Base-by-base conservation (phyloP, 1,284 basidiomycete species). In the Quambalaria eucalypti region DNA sequence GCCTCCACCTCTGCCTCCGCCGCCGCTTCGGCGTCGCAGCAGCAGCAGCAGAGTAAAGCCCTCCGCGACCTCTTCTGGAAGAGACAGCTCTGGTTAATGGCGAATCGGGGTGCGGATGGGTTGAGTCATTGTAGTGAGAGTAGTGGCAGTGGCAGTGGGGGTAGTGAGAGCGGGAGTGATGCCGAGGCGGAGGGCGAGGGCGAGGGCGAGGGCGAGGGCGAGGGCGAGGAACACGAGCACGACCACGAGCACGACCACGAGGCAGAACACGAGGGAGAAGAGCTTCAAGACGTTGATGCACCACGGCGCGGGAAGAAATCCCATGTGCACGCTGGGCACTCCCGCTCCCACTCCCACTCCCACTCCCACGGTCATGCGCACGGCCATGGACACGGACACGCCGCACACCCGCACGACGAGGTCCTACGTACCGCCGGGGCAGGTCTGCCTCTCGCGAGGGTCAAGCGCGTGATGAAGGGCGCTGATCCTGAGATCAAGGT, bases 401-500 rank as follows among this genome's bases (percentile, higher is more conserved):
- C 4, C 2, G 36, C 30, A 26, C 26, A 26, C 12, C 19, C 12
- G 16, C 25, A 51, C 14, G 21, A 50, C 42, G 42, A 46, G 16
- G 42, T 46, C 25, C 42, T 46, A 14, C 42, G 42, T 23, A 46
- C 42, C 12, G 21, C n/a, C 25, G 42, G 42, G 4, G 42, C 42
- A 26, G 42, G 42, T 5, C 56, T 75, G 2, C 73, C 73, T 0
- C 56, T 75, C n/a, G 73, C 73, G 1, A 60, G 73, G 10, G 74
- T 75, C 55, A 75, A 75, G 44, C 74, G 74, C 49, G 73, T 74
- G 42, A 74, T 75, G 72, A 75, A 75, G 59, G 65, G 64, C 23
- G 31, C 50, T 2, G 70, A 75, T 53, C 70, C 71, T 33, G 66
- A 73, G 44, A 70, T 75, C 54, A 73, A 72, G 52, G 62, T 65